These are phyloP conservation scores for Penicillium longicatenatum DNA, from an alignment of 495 filamentous ascomycete genomes.

Conservation along the genomic window DNA sequence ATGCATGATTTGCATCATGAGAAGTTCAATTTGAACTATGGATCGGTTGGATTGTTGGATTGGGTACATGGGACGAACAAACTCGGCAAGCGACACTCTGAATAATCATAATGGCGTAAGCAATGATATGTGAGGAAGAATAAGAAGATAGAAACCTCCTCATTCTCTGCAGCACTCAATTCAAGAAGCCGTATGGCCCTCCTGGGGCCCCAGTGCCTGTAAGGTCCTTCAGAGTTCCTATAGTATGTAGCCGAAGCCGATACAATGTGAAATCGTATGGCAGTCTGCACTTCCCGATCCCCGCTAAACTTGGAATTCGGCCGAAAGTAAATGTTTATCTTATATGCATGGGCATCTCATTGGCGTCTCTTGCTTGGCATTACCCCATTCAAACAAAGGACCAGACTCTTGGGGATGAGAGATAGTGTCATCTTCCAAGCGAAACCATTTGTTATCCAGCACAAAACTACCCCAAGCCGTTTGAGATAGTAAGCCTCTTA, in stretches of 20 bases:
- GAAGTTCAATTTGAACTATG: conserved; percentile 42
- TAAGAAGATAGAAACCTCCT: no score
- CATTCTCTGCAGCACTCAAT: no score
- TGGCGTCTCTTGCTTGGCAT: not conserved
- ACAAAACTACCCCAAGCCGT: not conserved
- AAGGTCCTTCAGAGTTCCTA: no score
- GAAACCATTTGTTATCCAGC: not conserved
- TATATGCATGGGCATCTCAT: not conserved
- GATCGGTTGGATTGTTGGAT: conserved; percentile 37
- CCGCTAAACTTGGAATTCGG: not conserved
- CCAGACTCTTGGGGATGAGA: not conserved
- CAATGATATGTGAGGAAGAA: not conserved
- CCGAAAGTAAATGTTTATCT: not conserved
- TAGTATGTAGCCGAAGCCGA: no score
- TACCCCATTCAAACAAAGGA: not conserved
- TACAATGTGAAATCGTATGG: no score
- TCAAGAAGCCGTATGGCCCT: no score
- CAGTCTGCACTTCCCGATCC: no score
- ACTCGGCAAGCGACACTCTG: conserved; percentile 26
- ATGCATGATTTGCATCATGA: conserved; percentile 57
- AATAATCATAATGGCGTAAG: conserved; percentile 1
- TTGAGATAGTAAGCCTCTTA: not conserved
- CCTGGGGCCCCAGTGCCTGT: no score
- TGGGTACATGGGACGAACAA: conserved; percentile 40
- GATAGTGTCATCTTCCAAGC: not conserved